A percentile compares a stretch with the other conserved stretches of the same genome.
These are phyloP conservation scores for Trichophyton rubrum DNA, from an alignment of 2,329 filamentous ascomycete species.

Conservation along the genomic window DNA sequence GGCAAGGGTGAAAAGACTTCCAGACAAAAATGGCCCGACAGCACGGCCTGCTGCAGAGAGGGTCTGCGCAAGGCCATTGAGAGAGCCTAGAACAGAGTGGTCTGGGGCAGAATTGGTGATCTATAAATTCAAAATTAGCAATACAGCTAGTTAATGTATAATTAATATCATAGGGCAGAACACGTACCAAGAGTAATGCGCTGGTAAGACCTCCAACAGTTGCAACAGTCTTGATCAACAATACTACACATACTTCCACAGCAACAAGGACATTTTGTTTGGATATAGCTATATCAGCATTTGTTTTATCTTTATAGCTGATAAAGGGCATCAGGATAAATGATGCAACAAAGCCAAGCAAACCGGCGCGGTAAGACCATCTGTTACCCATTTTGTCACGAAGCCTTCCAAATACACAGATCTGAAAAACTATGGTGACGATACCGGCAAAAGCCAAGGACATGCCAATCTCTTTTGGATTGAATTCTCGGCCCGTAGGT, in stretches of 20 bases:
- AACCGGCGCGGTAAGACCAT: slow-evolving; percentile 63
- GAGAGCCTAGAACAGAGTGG: slow-evolving; percentile 68
- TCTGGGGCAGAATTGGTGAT: slow-evolving; percentile 90
- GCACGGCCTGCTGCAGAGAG: slow-evolving; percentile 83
- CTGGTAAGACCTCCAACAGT: slow-evolving; percentile 82
- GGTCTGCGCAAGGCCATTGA: slow-evolving; percentile 90
- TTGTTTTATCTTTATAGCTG: slow-evolving; percentile 55
- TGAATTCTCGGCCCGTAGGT: slow-evolving; percentile 64
- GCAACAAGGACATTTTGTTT: slow-evolving; percentile 61
- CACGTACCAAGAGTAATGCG: slow-evolving; percentile 67
- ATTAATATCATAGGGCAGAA: not conserved
- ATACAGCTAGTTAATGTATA: not conserved
- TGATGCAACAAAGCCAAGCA: slow-evolving; percentile 67
- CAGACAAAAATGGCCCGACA: slow-evolving; percentile 76
- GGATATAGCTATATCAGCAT: slow-evolving; percentile 44
- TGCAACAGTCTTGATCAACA: slow-evolving; percentile 82
- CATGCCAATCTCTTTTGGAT: slow-evolving; percentile 69
- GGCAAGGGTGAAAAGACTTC: slow-evolving; percentile 70
- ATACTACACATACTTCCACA: slow-evolving; percentile 61
- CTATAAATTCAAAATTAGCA: slow-evolving; percentile 31
- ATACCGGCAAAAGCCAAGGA: slow-evolving; percentile 72
- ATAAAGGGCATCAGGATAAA: slow-evolving; percentile 86
- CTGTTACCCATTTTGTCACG: slow-evolving; percentile 74
- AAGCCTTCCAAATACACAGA: slow-evolving; percentile 68
- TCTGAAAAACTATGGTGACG: slow-evolving; percentile 80